Evolutionary conservation across 257 asterid genomes (phyloP), one percentile per base, ranked within the genome.

Genomic region (Nyctanthes arbortristis): DNA sequence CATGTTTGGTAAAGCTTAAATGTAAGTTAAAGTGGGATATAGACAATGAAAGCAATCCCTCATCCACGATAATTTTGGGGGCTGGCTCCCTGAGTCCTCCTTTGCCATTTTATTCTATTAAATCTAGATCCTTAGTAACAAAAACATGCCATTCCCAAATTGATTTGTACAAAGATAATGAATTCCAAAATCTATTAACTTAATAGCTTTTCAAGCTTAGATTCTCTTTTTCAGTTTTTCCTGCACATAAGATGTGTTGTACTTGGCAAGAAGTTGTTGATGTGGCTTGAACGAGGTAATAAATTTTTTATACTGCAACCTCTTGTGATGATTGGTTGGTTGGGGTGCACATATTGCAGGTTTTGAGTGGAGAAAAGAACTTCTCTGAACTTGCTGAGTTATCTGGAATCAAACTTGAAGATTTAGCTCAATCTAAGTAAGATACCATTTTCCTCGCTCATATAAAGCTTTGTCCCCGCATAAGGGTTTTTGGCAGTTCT

Each of bases 311-410:
- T 70, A 54, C 40, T 27, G 12, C 32, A 49, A 13, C 24, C 14
- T 29, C 18, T 72, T 30, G 37, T 45, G 27, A 37, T 55, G 49
- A 59, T 72, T 73, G 29, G 16, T 52, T 37, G 16, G 63, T 47
- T 22, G 55, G 22, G 10, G 56, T 59, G 8, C 63, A 37, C 74
- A 35, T 74, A 5, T 55, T 75, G 73, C 89, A 88, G 98, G 87
- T 93, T 71, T 74, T 85, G 75, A 82, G 81, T 49, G 97, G 97
- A 67, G 90, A 81, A 73, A 81, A 82, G 80, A 77, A 81, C 63
- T 80, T 93, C 34, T 70, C 91, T 0, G 92, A 90, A 82, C 97
- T 88, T 72, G 98, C 97, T 56, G 68, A 18, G 35, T 80, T 88
- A 68, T 79, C 97, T 33, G 97, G 96, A 63, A 57, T 90, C 69